phyloP scores from a whole-genome alignment of 2,329 filamentous ascomycete genomes.

The Exophiala viscosa region DNA sequence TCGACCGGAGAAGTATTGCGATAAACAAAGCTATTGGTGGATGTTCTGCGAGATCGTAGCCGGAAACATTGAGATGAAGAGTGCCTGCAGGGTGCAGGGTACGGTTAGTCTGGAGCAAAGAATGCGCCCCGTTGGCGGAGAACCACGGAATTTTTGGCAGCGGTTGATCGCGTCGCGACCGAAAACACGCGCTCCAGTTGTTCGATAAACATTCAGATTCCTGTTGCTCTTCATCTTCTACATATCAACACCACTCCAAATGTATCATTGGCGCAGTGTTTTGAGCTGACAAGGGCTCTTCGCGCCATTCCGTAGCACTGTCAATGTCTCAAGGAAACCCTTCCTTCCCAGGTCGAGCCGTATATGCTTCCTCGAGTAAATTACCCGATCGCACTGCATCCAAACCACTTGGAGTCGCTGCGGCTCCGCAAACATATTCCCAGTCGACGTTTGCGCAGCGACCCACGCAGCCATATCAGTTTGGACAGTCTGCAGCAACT shows the following conservation, averaged over 20 bases:
- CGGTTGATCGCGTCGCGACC: not conserved
- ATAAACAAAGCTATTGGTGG: no score
- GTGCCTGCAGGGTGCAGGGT: no score
- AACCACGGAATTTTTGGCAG: no score
- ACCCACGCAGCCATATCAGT: conserved; percentile 30
- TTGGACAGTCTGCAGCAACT: conserved; percentile 38
- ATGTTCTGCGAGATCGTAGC: no score
- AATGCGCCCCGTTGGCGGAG: no score
- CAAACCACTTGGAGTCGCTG: conserved; percentile 10
- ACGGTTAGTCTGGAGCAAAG: no score
- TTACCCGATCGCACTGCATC: conserved; percentile 46
- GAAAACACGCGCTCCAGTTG: not conserved
- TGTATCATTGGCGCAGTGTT: conserved; percentile 4
- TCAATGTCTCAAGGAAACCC: conserved; percentile 39
- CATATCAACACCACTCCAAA: not conserved
- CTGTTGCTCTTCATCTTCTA: not conserved
- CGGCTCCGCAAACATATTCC: conserved; percentile 38
- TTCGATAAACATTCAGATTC: not conserved
- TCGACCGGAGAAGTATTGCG: not conserved
- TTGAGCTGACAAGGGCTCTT: conserved; percentile 17
- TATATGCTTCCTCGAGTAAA: conserved; percentile 50
- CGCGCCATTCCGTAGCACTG: conserved; percentile 2
- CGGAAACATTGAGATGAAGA: no score
- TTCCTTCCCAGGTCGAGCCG: conserved; percentile 54
- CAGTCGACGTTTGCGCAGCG: conserved; percentile 42